Evolutionary conservation across 768 basidiomycete genomes (phyloP).

Genomic region (Boletellus ananas): DNA sequence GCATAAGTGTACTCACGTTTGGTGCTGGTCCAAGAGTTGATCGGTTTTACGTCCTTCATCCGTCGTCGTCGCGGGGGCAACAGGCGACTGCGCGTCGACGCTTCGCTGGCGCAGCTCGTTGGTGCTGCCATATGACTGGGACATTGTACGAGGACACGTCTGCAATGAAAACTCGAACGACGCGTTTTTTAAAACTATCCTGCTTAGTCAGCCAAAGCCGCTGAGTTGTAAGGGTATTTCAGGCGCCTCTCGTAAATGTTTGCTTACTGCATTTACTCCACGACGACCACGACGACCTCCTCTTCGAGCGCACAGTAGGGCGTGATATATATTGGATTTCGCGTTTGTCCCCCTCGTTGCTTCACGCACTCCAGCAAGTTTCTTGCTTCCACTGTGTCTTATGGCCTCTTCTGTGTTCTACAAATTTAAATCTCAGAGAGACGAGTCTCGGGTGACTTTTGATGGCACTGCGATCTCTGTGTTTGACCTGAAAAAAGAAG

Average conservation of each 20-base stretch:
- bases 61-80: slow-evolving; percentile 37
- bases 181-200: slow-evolving; percentile 9
- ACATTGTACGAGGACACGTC: slow-evolving; percentile 18
- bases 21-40: slow-evolving; percentile 68
- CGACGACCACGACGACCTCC: slow-evolving; percentile 20
- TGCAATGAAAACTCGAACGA: slow-evolving; percentile 8
- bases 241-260: slow-evolving; percentile 20
- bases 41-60: slow-evolving; percentile 75
- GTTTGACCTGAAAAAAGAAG: slow-evolving; percentile 98
- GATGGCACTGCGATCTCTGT: slow-evolving; percentile 99
- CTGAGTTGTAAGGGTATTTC: slow-evolving; percentile 10
- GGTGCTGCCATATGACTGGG: slow-evolving; percentile 26
- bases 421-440: slow-evolving; percentile 93
- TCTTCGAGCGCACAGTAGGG: slow-evolving; percentile 15
- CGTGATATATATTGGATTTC: slow-evolving; percentile 19
- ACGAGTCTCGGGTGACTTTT: slow-evolving; percentile 94
- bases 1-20: slow-evolving; percentile 39
- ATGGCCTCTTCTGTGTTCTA: slow-evolving; percentile 97
- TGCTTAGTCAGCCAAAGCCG: slow-evolving; percentile 19
- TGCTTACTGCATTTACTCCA: slow-evolving; percentile 10
- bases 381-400: slow-evolving; percentile 10
- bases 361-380: slow-evolving; percentile 15
- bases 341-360: slow-evolving; percentile 8
- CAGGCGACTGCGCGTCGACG: slow-evolving; percentile 15
- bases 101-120: slow-evolving; percentile 31